phyloP scores from a whole-genome alignment of 2,329 filamentous ascomycete species.

The Emergomyces orientalis region DNA sequence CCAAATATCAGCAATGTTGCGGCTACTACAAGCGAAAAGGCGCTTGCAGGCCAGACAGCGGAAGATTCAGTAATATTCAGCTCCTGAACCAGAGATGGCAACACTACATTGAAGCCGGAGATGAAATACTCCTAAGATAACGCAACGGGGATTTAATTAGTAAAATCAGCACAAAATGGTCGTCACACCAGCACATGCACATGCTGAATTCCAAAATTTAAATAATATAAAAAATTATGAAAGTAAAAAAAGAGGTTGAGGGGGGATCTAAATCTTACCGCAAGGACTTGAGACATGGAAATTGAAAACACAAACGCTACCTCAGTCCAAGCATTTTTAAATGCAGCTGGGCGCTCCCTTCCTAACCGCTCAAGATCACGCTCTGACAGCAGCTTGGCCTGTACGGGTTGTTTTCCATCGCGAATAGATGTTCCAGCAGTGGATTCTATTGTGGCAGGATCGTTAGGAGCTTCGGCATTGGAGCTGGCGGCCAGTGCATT shows the following conservation, averaged over 20 bases:
- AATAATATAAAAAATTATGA: neutral
- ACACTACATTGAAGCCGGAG: constrained; percentile 60
- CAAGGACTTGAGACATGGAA: constrained; percentile 54
- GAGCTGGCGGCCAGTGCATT: neutral
- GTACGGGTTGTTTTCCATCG: neutral
- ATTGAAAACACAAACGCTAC: constrained; percentile 54
- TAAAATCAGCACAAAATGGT: neutral
- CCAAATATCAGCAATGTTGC: constrained; percentile 47
- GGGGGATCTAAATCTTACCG: constrained; percentile 32
- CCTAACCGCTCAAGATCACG: constrained; percentile 49
- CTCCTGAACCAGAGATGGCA: constrained; percentile 54
- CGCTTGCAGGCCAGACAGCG: constrained; percentile 45
- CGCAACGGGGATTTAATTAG: constrained; percentile 2
- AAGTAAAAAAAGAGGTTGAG: no score
- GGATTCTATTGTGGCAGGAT: neutral
- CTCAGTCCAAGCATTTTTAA: constrained; percentile 48
- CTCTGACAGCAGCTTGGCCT: neutral
- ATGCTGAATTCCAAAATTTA: neutral
- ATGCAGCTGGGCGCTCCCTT: constrained; percentile 50
- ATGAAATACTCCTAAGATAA: constrained; percentile 58
- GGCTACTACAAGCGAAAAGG: constrained; percentile 43
- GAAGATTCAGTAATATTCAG: constrained; percentile 60
- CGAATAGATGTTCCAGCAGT: neutral
- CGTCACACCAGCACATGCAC: neutral
- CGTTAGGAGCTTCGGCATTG: neutral